A percentile compares a stretch with the other conserved stretches of the same genome.
These are phyloP conservation scores for Colletotrichum sp. DNA, from an alignment of 2,329 filamentous ascomycete species.

Conservation along the genomic window DNA sequence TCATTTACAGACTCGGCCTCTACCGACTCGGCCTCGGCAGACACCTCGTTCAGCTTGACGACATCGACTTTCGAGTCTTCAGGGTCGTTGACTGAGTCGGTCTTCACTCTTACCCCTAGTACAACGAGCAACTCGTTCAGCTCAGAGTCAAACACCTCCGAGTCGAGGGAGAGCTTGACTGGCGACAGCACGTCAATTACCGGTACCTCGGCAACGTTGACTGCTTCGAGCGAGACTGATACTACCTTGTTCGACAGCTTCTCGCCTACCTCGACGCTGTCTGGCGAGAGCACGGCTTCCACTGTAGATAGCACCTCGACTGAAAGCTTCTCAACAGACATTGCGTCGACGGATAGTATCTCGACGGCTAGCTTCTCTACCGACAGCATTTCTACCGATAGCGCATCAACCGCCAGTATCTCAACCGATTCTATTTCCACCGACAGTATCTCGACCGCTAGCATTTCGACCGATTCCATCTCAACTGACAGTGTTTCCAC, in stretches of 20 bases:
- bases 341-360: neutral
- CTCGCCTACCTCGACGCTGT: neutral
- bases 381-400: neutral
- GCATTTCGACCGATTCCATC: neutral
- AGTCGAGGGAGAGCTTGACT: neutral
- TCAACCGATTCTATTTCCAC: neutral
- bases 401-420: neutral
- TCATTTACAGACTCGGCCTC: neutral
- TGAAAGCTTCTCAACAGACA: neutral
- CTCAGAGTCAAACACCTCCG: neutral
- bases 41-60: neutral
- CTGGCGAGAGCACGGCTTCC: neutral
- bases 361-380: neutral
- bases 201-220: neutral
- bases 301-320: neutral
- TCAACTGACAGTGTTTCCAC: neutral
- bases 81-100: neutral
- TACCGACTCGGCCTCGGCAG: neutral
- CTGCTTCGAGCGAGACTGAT: neutral
- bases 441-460: neutral
- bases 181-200: neutral
- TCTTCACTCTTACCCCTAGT: neutral
- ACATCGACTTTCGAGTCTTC: neutral
- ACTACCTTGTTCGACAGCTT: neutral
- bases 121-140: neutral